Evolutionary conservation across 164 flowering plant species (phyloP).

Genomic region (Vitis vinifera): DNA sequence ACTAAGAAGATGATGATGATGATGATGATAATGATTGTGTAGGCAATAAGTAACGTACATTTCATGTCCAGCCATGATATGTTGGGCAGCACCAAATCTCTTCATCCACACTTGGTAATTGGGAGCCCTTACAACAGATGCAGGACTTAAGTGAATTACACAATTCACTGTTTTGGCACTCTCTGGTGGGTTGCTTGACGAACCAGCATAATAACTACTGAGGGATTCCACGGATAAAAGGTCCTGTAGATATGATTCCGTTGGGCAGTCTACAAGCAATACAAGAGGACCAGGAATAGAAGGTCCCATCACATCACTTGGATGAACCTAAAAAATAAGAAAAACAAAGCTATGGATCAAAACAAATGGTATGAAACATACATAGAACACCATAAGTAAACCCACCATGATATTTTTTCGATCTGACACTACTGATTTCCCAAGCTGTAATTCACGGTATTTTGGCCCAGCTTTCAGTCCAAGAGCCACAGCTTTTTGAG

Average conservation of each 20-base stretch:
- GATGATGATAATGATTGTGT: not conserved
- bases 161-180: constrained; percentile 63
- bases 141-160: constrained; percentile 80
- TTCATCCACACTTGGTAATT: constrained; percentile 84
- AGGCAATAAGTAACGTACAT: constrained; percentile 38
- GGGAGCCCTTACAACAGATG: constrained; percentile 42
- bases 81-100: constrained; percentile 81
- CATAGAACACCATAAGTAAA: not conserved
- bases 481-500: constrained; percentile 74
- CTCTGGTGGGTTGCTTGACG: constrained; percentile 16
- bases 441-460: constrained; percentile 77
- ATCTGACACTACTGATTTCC: constrained; percentile 87
- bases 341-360: constrained; percentile 9
- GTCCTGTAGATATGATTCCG: constrained; percentile 56
- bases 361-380: not conserved
- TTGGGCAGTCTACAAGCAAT: constrained; percentile 88
- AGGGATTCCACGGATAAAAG: constrained; percentile 56
- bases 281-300: constrained; percentile 93
- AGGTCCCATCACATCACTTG: constrained; percentile 93
- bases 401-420: constrained; percentile 64
- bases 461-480: constrained; percentile 91
- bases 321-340: constrained; percentile 67
- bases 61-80: constrained; percentile 94
- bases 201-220: constrained; percentile 50
- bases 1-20: not conserved